These are phyloP conservation scores for Lachnellula cervina DNA, from an alignment of 2,329 filamentous ascomycete species.

Conservation along the genomic window DNA sequence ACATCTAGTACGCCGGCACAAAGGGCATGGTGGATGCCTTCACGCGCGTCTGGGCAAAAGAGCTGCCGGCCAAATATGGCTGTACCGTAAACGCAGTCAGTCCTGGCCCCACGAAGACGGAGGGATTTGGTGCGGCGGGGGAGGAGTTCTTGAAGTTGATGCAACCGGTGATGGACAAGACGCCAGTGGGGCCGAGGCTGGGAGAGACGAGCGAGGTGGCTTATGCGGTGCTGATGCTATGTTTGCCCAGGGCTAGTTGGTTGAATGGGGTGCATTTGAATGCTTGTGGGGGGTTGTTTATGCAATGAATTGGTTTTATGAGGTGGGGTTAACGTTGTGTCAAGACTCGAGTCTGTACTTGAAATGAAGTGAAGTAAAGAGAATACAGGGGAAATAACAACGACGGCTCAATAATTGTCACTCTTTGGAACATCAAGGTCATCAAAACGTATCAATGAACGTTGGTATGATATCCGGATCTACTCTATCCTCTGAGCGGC, in stretches of 20 bases:
- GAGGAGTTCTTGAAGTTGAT: slow-evolving; percentile 39
- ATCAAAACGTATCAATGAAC: not conserved
- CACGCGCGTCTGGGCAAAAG: slow-evolving; percentile 38
- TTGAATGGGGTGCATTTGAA: slow-evolving; percentile 40
- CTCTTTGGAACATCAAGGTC: too few species aligned
- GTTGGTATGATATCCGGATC: not conserved
- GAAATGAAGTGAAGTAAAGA: too few species aligned
- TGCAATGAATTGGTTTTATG: not conserved
- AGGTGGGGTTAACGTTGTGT: not conserved
- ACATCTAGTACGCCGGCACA: slow-evolving; percentile 38
- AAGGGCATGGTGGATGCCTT: slow-evolving; percentile 47
- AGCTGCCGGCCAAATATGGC: slow-evolving; percentile 41
- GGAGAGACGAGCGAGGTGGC: slow-evolving; percentile 43
- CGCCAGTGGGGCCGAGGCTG: slow-evolving; percentile 40
- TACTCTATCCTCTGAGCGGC: slow-evolving; percentile 32
- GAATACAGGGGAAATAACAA: too few species aligned
- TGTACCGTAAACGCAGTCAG: slow-evolving; percentile 43
- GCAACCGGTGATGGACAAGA: slow-evolving; percentile 39
- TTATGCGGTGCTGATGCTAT: slow-evolving; percentile 42
- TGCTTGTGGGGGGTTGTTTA: slow-evolving; percentile 30
- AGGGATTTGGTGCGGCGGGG: slow-evolving; percentile 32
- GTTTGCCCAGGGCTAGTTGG: slow-evolving; percentile 42
- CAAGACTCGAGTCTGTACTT: too few species aligned
- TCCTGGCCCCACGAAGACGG: slow-evolving; percentile 40
- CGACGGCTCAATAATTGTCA: too few species aligned